Percentiles rank a stretch among this genome's conserved stretches.
Evolutionary conservation across 2,329 filamentous ascomycete genomes (phyloP).

Genomic region (Pezicula radicicola): DNA sequence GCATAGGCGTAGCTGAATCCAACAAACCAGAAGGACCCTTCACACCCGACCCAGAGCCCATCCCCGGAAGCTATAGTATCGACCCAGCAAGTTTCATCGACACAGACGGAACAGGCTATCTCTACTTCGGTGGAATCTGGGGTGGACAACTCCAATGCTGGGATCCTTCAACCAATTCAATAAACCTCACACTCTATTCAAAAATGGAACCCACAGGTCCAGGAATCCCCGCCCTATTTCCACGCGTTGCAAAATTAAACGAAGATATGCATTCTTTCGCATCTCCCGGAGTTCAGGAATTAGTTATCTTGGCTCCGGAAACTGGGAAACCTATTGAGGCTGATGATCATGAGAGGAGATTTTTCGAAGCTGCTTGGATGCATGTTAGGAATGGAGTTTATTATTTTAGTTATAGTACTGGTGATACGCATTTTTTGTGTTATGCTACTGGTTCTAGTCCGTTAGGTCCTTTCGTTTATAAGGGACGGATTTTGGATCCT

Average conservation of each 20-base stretch:
- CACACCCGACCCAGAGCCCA: constrained; percentile 58
- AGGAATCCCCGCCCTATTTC: constrained; percentile 56
- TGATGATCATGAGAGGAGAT: constrained; percentile 69
- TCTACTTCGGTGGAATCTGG: constrained; percentile 80
- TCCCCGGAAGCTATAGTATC: constrained; percentile 70
- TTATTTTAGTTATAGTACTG: constrained; percentile 77
- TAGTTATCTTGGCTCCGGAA: constrained; percentile 62
- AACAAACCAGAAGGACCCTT: constrained; percentile 69
- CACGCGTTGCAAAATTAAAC: constrained; percentile 62
- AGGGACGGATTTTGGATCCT: constrained; percentile 68
- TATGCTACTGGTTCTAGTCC: constrained; percentile 66
- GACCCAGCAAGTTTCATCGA: constrained; percentile 77
- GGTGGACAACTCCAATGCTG: constrained; percentile 80
- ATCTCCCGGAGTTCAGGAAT: constrained; percentile 47
- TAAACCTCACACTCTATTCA: constrained; percentile 51
- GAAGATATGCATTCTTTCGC: constrained; percentile 65
- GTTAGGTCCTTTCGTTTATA: constrained; percentile 70
- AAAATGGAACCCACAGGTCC: constrained; percentile 56
- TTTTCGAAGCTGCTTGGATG: constrained; percentile 81
- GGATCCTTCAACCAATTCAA: constrained; percentile 54
- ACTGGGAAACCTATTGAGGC: constrained; percentile 53
- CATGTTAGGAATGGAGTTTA: constrained; percentile 69
- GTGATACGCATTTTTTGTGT: constrained; percentile 71
- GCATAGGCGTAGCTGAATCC: constrained; percentile 68
- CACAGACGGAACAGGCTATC: constrained; percentile 62